phyloP scores from a whole-genome alignment of 2,329 filamentous ascomycete genomes.

The Fusarium odoratissimum region DNA sequence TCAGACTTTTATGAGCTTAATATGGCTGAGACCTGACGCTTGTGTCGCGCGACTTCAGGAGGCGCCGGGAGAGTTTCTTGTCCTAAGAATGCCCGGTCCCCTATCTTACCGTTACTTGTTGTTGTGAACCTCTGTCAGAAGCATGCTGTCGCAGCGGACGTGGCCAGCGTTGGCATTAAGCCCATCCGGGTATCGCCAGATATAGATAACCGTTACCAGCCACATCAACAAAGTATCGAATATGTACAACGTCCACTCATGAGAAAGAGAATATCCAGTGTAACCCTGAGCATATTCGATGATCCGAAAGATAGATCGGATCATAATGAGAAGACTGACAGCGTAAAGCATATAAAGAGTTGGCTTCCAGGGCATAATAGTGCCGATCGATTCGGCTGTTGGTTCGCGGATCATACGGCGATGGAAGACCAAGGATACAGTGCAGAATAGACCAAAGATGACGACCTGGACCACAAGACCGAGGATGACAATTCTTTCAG shows the following conservation, averaged over 20 bases:
- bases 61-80: too few relatives aligned
- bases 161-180: not conserved
- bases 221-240: not conserved
- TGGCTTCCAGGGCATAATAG: not conserved
- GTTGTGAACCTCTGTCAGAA: not conserved
- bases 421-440: not conserved
- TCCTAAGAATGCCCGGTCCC: too few relatives aligned
- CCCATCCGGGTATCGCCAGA: not conserved
- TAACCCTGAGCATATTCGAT: not conserved
- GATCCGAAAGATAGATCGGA: not conserved
- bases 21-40: too few relatives aligned
- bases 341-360: not conserved
- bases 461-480: not conserved
- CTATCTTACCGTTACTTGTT: not conserved
- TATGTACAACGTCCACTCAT: not conserved
- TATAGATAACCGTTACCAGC: not conserved
- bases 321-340: not conserved
- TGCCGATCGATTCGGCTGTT: not conserved
- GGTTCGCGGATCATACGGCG: not conserved
- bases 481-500: not conserved
- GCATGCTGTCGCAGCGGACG: not conserved
- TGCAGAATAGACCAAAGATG: not conserved
- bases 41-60: too few relatives aligned
- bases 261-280: not conserved
- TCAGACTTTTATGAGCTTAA: too few relatives aligned